A percentile compares a stretch with the other conserved stretches of the same genome.
Conservation (phyloP, 352 stramenopile genomes). For the Pythium guiyangense region DNA sequence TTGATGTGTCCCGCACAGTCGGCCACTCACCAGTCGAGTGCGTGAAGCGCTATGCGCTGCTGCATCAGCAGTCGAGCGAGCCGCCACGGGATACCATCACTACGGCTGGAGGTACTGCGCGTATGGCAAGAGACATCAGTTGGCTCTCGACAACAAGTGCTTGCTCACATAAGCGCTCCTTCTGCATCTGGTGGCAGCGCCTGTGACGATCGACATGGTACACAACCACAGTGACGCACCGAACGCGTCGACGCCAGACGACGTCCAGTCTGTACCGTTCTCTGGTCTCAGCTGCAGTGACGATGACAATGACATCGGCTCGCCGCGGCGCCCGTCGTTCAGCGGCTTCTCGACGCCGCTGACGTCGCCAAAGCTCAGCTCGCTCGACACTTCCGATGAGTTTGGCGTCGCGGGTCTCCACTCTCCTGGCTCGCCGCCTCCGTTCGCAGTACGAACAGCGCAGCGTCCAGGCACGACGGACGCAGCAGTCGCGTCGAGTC, state of each 20-base stretch:
- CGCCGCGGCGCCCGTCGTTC: constrained; percentile 25
- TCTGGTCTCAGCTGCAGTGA: constrained; percentile 38
- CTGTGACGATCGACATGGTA: neutral
- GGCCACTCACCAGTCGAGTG: constrained; percentile 68
- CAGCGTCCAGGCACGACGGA: constrained; percentile 6
- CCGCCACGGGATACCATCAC: too few species aligned
- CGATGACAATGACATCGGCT: constrained; percentile 20
- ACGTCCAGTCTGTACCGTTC: constrained; percentile 19
- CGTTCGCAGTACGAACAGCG: constrained; percentile 45
- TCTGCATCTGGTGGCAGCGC: neutral
- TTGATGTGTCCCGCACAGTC: constrained; percentile 60
- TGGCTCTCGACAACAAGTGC: too few species aligned
- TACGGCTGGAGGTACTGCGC: too few species aligned
- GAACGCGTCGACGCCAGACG: constrained; percentile 18
- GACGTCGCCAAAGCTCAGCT: constrained; percentile 49
- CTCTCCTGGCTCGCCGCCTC: constrained; percentile 58
- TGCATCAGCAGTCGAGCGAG: constrained; percentile 26
- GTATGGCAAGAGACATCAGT: too few species aligned
- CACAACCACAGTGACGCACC: constrained; percentile 10
- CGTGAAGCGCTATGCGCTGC: constrained; percentile 72
- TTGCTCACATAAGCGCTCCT: too few species aligned
- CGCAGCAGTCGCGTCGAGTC: constrained; percentile 22
- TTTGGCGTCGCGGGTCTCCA: constrained; percentile 28
- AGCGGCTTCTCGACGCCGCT: constrained; percentile 60
- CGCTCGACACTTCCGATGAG: constrained; percentile 48